Evolutionary conservation across 2,329 filamentous ascomycete species (phyloP).

Genomic region (Tolypocladium pustulatum): DNA sequence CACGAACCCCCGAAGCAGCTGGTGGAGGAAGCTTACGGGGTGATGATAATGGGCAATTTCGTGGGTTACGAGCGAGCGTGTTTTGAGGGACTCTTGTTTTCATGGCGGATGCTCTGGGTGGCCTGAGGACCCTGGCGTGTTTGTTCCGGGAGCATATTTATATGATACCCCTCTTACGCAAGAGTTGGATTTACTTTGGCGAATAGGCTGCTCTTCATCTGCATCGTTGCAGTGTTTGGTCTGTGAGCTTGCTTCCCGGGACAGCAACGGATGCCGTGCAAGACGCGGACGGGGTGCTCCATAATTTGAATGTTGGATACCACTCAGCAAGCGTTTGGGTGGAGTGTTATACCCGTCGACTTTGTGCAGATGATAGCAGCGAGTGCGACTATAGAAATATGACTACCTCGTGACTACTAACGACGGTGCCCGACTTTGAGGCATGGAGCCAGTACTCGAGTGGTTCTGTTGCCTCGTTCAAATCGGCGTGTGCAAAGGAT

Average conservation of each 20-base stretch:
- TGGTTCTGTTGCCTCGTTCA: background rate
- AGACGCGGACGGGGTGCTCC: background rate
- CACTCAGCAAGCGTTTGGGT: background rate
- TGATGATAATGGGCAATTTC: conserved; percentile 7
- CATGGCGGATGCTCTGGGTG: background rate
- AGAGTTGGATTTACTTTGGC: background rate
- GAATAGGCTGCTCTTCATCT: background rate
- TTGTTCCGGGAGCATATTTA: background rate
- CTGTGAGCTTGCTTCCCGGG: background rate
- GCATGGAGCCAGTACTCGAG: no score
- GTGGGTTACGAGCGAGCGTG: conserved; percentile 7
- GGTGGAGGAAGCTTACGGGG: conserved; percentile 48
- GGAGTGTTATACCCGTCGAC: background rate
- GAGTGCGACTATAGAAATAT: background rate
- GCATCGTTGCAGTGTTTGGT: background rate
- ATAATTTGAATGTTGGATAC: background rate
- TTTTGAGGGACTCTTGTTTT: conserved; percentile 3
- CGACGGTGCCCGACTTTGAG: background rate
- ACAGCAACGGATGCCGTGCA: background rate
- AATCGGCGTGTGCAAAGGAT: background rate
- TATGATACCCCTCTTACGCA: background rate
- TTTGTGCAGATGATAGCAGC: background rate
- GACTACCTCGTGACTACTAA: background rate
- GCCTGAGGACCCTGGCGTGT: background rate
- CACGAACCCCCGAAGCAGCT: conserved; percentile 41